A percentile compares a stretch with the other conserved stretches of the same genome.
Conservation (phyloP, 1,284 basidiomycete genomes). For the Sporisorium sorghi region DNA sequence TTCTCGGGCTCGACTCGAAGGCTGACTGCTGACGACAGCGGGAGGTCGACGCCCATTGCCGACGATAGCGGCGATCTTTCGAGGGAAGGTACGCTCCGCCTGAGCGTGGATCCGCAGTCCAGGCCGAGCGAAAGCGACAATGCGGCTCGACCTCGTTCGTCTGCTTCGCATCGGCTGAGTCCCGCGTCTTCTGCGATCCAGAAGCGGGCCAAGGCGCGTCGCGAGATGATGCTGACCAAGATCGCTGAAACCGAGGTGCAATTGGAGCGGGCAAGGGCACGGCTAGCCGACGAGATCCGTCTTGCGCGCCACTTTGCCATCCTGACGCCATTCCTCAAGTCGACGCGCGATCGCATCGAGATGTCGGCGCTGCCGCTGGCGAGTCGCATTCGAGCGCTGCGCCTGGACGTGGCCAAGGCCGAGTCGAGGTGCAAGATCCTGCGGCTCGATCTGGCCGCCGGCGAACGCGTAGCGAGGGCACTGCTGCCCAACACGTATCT, state of each 20-base stretch:
- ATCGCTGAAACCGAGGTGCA: constrained; percentile 83
- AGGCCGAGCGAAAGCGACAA: constrained; percentile 22
- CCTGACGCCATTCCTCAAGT: constrained; percentile 60
- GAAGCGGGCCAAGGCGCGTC: constrained; percentile 39
- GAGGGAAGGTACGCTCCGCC: constrained; percentile 10
- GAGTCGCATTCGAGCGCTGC: constrained; percentile 42
- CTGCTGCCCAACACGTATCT: constrained; percentile 32
- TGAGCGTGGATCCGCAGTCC: constrained; percentile 23
- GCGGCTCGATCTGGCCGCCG: constrained; percentile 48
- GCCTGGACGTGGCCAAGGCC: constrained; percentile 54
- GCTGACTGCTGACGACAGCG: constrained; percentile 24
- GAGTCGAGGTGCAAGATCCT: constrained; percentile 51
- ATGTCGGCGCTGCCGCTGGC: constrained; percentile 56
- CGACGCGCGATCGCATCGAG: constrained; percentile 64
- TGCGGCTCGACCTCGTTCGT: constrained; percentile 38
- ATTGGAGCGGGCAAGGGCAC: constrained; percentile 72
- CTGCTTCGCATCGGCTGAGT: constrained; percentile 36
- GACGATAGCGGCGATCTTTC: constrained; percentile 32
- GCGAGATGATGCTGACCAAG: constrained; percentile 49
- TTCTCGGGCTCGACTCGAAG: constrained; percentile 29
- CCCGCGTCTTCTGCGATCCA: constrained; percentile 37
- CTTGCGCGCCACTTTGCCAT: constrained; percentile 62
- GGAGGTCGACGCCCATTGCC: constrained; percentile 26
- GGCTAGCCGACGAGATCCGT: constrained; percentile 53
- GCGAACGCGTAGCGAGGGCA: constrained; percentile 38